A percentile compares a stretch with the other conserved stretches of the same genome.
Evolutionary conservation across 768 basidiomycete species (phyloP).

Genomic region (Lactarius deliciosus): DNA sequence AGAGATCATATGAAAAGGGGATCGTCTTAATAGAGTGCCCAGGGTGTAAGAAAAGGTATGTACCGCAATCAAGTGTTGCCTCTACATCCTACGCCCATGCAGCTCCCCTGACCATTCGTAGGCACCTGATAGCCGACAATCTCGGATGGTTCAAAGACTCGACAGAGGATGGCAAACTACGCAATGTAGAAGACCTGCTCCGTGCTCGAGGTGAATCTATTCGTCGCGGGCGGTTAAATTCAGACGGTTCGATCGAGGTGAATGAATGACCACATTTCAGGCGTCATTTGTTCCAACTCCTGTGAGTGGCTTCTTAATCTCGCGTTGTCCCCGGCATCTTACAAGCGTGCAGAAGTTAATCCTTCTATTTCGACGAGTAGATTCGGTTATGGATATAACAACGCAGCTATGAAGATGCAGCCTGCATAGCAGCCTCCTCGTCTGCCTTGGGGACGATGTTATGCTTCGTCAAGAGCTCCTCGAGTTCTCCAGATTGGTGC

Average conservation of each 20-base stretch:
- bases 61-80: constrained; percentile 13
- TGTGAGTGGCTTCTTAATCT: background rate
- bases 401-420: constrained; percentile 27
- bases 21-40: constrained; percentile 93
- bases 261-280: constrained; percentile 21
- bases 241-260: constrained; percentile 58
- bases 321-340: background rate
- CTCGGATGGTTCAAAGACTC: constrained; percentile 89
- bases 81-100: background rate
- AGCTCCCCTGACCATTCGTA: constrained; percentile 33
- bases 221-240: constrained; percentile 41
- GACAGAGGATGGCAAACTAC: constrained; percentile 67
- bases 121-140: constrained; percentile 87
- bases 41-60: constrained; percentile 81
- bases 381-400: background rate
- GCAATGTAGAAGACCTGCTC: constrained; percentile 82
- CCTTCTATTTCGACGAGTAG: background rate
- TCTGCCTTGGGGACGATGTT: constrained; percentile 59
- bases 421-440: constrained; percentile 24
- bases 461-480: constrained; percentile 71
- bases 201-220: constrained; percentile 77
- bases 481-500: constrained; percentile 96
- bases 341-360: constrained; percentile 4
- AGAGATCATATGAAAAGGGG: constrained; percentile 80
- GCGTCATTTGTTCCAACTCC: background rate